Base-by-base conservation (phyloP, 345 rosid genomes). In the Populus euphratica region DNA sequence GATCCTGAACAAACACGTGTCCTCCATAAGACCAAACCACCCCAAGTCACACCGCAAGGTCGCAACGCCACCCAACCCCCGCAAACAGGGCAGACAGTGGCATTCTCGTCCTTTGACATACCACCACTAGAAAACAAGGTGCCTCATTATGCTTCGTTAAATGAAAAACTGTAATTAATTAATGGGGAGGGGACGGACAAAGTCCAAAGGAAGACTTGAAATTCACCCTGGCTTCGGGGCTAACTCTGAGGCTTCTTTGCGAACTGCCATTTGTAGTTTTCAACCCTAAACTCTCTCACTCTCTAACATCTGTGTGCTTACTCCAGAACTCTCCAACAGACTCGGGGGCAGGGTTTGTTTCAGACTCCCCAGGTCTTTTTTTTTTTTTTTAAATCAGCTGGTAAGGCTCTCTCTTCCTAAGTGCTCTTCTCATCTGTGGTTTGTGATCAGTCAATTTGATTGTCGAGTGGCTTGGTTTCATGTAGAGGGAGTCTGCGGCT, bases 231-330 rank as follows among this genome's bases (percentile, higher is more conserved):
- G 6, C 39, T 70, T 70, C 44, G 49, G 73, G 73, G 29, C n/a
- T 52, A 31, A 20, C 62, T 77, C 23, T 43, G 44, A 70, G 75
- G 80, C 61, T 50, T 72, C 66, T 72, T 64, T 36, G 54, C 31
- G 27, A 50, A 49, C 38, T 47, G 63, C 49, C 36, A 17, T 56
- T 69, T 65, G 38, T 78, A 8, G 25, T 52, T 47, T 17, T 33
- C 80, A 71, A 77, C 64, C 64, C 75, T 2, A 21, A 59, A 8
- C 73, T 76, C 21, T 41, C 41, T 29, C 9, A 43, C 64, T 21
- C 41, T 76, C 73, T 39, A 12, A n/a, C 61, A 27, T 71, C 61
- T 73, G 29, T 63, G 18, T 62, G 36, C 74, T 69, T 18, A 8
- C 52, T 27, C 69, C 78, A 50, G 21, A 36, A 25, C 67, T 8